phyloP scores from a whole-genome alignment of 129 eudicot species.

The Smallanthus sonchifolius region DNA sequence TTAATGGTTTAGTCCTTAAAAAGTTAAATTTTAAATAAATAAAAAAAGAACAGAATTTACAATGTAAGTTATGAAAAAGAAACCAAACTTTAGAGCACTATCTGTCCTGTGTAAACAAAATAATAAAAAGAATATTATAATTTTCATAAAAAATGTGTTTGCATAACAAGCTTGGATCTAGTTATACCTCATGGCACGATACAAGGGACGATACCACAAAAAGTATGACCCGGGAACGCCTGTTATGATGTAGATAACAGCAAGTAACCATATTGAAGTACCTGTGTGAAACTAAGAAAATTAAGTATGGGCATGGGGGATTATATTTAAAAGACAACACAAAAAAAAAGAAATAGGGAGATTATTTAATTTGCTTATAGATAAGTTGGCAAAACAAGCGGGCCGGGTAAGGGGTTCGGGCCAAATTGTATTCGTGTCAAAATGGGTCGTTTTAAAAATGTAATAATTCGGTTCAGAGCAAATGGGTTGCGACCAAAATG shows the following conservation, averaged over 20 bases:
- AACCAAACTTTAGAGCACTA: constrained; percentile 69
- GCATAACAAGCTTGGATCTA: background rate
- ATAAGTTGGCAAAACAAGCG: constrained; percentile 32
- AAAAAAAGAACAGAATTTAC: constrained; percentile 31
- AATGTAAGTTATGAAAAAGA: constrained; percentile 62
- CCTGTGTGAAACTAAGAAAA: constrained; percentile 43
- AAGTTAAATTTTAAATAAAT: background rate
- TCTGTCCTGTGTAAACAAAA: constrained; percentile 52
- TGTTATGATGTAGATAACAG: constrained; percentile 67
- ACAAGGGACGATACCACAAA: constrained; percentile 93
- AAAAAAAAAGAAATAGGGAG: background rate
- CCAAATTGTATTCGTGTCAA: too few relatives aligned
- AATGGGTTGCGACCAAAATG: background rate
- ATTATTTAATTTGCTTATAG: background rate
- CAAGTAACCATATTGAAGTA: constrained; percentile 68
- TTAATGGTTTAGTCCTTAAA: background rate
- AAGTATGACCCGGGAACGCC: constrained; percentile 92
- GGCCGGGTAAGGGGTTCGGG: background rate
- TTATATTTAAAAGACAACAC: background rate
- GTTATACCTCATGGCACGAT: constrained; percentile 90
- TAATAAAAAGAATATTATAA: background rate
- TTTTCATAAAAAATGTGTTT: background rate
- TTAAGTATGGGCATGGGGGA: background rate
- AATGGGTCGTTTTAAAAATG: too few relatives aligned
- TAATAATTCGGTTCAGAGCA: too few relatives aligned